These are phyloP conservation scores for Boletus reticuloceps DNA, from an alignment of 768 basidiomycete genomes.

Conservation along the genomic window DNA sequence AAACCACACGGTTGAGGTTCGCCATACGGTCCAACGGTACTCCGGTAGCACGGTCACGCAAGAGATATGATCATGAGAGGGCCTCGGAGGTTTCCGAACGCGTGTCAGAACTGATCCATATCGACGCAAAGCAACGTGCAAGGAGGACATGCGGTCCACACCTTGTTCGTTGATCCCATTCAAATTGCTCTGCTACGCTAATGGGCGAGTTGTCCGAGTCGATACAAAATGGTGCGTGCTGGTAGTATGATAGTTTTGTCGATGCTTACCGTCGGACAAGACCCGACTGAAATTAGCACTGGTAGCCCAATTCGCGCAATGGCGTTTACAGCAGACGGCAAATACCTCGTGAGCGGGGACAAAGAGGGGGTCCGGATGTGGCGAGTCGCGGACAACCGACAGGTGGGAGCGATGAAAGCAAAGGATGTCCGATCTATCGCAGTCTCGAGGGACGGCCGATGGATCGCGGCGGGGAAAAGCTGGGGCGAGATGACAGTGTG, in stretches of 20 bases:
- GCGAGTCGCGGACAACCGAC: neutral
- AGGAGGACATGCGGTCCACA: neutral
- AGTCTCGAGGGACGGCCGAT: constrained; percentile 2
- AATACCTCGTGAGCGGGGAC: constrained; percentile 8
- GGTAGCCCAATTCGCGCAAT: constrained; percentile 3
- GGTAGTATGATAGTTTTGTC: neutral
- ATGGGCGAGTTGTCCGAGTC: neutral
- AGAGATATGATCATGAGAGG: constrained; percentile 4
- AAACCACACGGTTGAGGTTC: neutral
- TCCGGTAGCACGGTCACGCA: neutral
- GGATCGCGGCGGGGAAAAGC: constrained; percentile 9
- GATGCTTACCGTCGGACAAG: constrained; percentile 2
- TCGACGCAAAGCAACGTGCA: no score
- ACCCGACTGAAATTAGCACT: neutral
- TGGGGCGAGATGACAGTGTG: constrained; percentile 11
- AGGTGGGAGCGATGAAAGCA: neutral
- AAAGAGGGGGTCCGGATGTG: constrained; percentile 10
- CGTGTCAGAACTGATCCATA: constrained; percentile 5
- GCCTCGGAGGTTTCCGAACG: neutral
- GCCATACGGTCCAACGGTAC: neutral
- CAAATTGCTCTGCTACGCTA: neutral
- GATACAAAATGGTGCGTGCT: neutral
- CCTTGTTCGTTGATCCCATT: neutral
- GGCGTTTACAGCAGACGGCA: constrained; percentile 2
- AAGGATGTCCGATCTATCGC: constrained; percentile 8